Evolutionary conservation across 2,329 filamentous ascomycete species (phyloP), one percentile per base, ranked within the genome.

Genomic region (Penicillium sp.): DNA sequence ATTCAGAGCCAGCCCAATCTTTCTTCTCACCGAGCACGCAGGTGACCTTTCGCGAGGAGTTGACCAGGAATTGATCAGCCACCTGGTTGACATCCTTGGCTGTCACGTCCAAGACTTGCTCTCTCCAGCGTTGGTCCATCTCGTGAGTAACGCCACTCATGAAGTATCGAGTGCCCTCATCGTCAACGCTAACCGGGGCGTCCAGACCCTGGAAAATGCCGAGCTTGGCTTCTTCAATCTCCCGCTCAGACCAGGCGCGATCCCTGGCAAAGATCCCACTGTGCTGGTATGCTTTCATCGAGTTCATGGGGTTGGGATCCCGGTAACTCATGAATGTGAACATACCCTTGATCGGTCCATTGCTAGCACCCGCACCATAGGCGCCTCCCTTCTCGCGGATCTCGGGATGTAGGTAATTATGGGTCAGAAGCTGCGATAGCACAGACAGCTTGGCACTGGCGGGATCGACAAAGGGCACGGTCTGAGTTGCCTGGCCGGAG

Each of bases 241-340:
- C 89, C 25, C 82, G 79, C 15, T 84, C 79, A 1, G 79, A 80
- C 88, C 88, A 96, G 39, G 79, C 64, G 54, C 83, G 84, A 50
- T 94, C 82, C 8, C 80, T 74, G 0, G 89, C 92, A 80, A 88
- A 95, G 15, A 75, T 70, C 1, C 90, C 92, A 1, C 87, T 85
- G 39, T 83, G 82, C 20, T 76, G 72, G 80, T 95, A 94, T 43
- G 95, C 85, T 39, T 76, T 78, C 49, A 96, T 70, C 0, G 87
- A 90, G 64, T 95, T 95, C 45, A 82, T 73, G 0, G 92, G 90
- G 60, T 96, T 95, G 2, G 92, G 92, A 60, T 98, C 92, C 35
- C 92, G 85, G 73, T 98, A 98, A 30, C 85, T 90, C 68, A 94
- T 95, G 69, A 95, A 93, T 11, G 87, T 87, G 53, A 98, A 96